Percentiles rank a stretch among this genome's conserved stretches.
phyloP scores from a whole-genome alignment of 2,329 filamentous ascomycete species.

The Clonostachys rhizophaga region DNA sequence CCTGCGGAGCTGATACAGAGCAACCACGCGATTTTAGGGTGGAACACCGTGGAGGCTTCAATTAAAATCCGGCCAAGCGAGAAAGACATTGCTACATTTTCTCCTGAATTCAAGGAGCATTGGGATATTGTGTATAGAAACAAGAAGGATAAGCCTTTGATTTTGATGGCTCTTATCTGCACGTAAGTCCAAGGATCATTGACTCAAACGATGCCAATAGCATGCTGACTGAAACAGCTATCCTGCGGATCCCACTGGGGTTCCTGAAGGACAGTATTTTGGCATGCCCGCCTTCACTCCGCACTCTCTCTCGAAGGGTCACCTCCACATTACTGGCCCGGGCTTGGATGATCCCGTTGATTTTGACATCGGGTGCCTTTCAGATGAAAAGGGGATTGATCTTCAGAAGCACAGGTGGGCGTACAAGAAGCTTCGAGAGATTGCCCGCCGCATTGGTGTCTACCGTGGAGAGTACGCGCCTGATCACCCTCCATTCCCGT shows the following conservation, averaged over 20 bases:
- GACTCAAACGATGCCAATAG: too few species aligned
- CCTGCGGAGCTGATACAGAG: conserved; percentile 24
- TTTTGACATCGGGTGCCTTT: conserved; percentile 48
- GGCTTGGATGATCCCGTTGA: conserved; percentile 35
- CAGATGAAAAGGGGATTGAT: conserved; percentile 38
- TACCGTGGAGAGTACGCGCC: conserved; percentile 39
- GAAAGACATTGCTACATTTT: conserved; percentile 43
- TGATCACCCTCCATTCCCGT: conserved; percentile 34
- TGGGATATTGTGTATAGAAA: conserved; percentile 52
- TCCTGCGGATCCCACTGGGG: conserved; percentile 30
- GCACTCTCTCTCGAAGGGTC: conserved; percentile 58
- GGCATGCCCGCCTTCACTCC: conserved; percentile 45
- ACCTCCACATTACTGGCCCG: conserved; percentile 50
- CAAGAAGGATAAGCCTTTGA: conserved; percentile 35
- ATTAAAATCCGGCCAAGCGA: conserved; percentile 51
- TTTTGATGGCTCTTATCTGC: conserved; percentile 32
- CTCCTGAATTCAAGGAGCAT: conserved; percentile 42
- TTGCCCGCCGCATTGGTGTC: conserved; percentile 47
- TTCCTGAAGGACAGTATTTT: conserved; percentile 40
- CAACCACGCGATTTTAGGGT: conserved; percentile 43
- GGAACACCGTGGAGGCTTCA: conserved; percentile 52
- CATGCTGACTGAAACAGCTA: conserved; percentile 15
- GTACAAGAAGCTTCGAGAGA: conserved; percentile 59
- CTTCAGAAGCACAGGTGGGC: conserved; percentile 55
- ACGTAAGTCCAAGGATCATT: conserved; percentile 20